These are phyloP conservation scores for Phytophthora pisi DNA, from an alignment of 352 stramenopile genomes.

Conservation along the genomic window DNA sequence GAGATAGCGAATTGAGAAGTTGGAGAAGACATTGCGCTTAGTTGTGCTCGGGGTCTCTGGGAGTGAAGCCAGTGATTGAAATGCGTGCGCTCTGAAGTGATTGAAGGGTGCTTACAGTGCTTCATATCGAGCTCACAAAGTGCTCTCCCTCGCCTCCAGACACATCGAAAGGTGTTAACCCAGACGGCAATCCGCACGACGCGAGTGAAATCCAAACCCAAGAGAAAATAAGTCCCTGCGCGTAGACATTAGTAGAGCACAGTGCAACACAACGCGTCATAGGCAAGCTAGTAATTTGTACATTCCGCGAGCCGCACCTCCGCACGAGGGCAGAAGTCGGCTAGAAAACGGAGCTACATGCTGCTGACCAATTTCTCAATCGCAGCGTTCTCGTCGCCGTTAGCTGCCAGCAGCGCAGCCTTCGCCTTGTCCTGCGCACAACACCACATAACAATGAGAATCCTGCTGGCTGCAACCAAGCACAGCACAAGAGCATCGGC, in stretches of 20 bases:
- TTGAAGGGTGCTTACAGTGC: no score
- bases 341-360: slow-evolving; percentile 50
- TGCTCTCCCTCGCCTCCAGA: no score
- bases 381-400: slow-evolving; percentile 90
- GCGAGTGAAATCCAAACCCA: slow-evolving; percentile 54
- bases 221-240: slow-evolving; percentile 45
- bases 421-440: slow-evolving; percentile 65
- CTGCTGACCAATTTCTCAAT: slow-evolving; percentile 81
- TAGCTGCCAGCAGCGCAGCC: slow-evolving; percentile 59
- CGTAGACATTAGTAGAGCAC: not conserved
- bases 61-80: no score
- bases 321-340: not conserved
- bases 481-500: not conserved
- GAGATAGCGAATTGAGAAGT: no score
- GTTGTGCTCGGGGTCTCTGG: no score
- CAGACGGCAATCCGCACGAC: slow-evolving; percentile 49
- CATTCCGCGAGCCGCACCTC: slow-evolving; percentile 25
- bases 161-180: slow-evolving; percentile 10
- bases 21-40: no score
- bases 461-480: not conserved
- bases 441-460: slow-evolving; percentile 1
- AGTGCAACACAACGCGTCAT: not conserved
- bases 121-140: no score
- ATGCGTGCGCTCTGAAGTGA: no score
- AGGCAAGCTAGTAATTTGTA: slow-evolving; percentile 27